Conservation (phyloP, 495 filamentous ascomycete genomes). For the Penicillium pulvis region DNA sequence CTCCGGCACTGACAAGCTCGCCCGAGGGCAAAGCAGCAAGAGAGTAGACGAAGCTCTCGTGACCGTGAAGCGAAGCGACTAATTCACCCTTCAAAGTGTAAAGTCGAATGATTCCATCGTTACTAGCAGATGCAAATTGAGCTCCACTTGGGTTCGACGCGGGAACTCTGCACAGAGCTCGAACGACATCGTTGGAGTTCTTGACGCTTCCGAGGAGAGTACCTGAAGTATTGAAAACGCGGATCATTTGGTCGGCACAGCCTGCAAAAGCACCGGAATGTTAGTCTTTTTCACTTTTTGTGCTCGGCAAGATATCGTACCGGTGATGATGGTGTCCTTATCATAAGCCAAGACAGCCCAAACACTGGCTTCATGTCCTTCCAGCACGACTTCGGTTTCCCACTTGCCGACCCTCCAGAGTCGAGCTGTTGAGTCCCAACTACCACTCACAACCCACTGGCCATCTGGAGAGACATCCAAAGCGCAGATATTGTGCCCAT, state of each 20-base stretch:
- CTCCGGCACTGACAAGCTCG: conserved; percentile 86
- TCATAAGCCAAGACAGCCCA: conserved; percentile 91
- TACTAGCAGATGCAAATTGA: conserved; percentile 85
- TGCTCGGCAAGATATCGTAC: conserved; percentile 29
- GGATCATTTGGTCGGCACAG: conserved; percentile 86
- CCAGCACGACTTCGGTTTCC: conserved; percentile 70
- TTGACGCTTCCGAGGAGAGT: conserved; percentile 66
- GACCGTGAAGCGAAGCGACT: conserved; percentile 75
- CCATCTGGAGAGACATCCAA: conserved; percentile 74
- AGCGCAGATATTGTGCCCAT: conserved; percentile 82
- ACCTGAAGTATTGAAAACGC: conserved; percentile 72
- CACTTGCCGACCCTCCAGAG: conserved; percentile 77
- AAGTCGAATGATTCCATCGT: conserved; percentile 81
- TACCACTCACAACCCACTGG: conserved; percentile 80
- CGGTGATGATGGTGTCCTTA: conserved; percentile 79
- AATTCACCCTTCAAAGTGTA: conserved; percentile 77
- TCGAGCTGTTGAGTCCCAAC: conserved; percentile 87
- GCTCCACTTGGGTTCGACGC: conserved; percentile 74
- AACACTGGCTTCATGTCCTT: conserved; percentile 77
- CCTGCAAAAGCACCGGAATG: conserved; percentile 35
- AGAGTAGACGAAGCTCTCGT: conserved; percentile 95
- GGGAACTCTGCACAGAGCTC: conserved; percentile 84
- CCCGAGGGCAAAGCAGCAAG: conserved; percentile 75
- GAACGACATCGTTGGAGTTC: conserved; percentile 76
- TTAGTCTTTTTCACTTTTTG: not conserved